Conservation (phyloP, 768 basidiomycete genomes). For the Leccinum disarticulatum region DNA sequence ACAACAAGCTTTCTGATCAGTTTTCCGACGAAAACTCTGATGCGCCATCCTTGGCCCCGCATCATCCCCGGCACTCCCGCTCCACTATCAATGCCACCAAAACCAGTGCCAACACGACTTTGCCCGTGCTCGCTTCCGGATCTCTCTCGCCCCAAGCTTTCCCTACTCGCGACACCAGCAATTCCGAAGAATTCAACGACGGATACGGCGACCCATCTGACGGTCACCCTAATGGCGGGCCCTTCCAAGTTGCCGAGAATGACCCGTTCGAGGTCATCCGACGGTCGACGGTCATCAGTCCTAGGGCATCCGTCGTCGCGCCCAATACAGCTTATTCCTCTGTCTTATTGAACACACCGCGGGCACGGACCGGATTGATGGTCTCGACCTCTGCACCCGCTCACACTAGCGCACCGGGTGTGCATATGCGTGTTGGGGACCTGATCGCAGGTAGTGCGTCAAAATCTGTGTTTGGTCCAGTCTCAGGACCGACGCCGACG, state of each 20-base stretch:
- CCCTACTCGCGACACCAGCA: background rate
- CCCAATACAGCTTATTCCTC: background rate
- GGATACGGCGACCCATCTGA: conserved; percentile 12
- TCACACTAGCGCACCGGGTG: conserved; percentile 1
- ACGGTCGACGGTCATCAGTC: conserved; percentile 4
- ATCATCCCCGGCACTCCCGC: background rate
- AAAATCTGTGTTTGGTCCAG: background rate
- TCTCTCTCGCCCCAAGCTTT: background rate
- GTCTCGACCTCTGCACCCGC: background rate
- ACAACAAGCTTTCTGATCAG: conserved; percentile 19
- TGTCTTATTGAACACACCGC: background rate
- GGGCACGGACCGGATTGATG: background rate
- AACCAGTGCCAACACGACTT: background rate
- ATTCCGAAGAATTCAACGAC: conserved; percentile 14
- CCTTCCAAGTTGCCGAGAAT: conserved; percentile 27
- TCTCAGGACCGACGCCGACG: background rate
- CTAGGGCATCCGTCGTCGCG: background rate
- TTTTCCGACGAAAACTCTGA: conserved; percentile 23
- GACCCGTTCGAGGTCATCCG: conserved; percentile 24
- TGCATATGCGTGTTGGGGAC: background rate
- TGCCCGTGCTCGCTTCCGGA: background rate
- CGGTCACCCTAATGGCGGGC: conserved; percentile 1
- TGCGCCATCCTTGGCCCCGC: background rate
- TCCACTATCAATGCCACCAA: background rate
- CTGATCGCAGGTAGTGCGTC: background rate